Conservation (phyloP, 1,284 basidiomycete species). For the Rhodotorula sp. region DNA sequence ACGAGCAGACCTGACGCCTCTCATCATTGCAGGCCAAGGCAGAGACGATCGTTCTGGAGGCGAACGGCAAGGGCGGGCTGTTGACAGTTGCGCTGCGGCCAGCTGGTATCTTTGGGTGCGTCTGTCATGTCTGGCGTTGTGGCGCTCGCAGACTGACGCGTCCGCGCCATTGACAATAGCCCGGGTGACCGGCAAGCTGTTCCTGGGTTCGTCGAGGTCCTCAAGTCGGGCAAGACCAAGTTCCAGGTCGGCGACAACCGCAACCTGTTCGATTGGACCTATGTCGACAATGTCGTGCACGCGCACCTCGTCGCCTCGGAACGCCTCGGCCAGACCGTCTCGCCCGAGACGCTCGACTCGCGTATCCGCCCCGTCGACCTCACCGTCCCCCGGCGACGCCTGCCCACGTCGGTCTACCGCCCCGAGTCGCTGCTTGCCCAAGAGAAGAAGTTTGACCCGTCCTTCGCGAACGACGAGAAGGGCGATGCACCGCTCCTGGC, state of each 20-base stretch:
- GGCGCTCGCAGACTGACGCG: background rate
- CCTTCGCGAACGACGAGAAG: slow-evolving; percentile 26
- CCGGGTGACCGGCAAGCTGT: slow-evolving; percentile 90
- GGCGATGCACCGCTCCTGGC: slow-evolving; percentile 63
- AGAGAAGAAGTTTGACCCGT: slow-evolving; percentile 58
- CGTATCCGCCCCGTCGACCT: slow-evolving; percentile 62
- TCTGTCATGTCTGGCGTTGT: background rate
- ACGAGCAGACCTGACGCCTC: background rate
- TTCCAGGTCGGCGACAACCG: slow-evolving; percentile 93
- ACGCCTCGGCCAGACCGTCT: slow-evolving; percentile 61
- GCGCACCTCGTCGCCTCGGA: slow-evolving; percentile 95
- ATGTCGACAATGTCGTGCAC: slow-evolving; percentile 92
- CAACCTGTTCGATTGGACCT: slow-evolving; percentile 97
- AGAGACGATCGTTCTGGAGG: slow-evolving; percentile 77
- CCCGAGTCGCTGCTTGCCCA: slow-evolving; percentile 24
- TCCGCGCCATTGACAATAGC: slow-evolving; percentile 52
- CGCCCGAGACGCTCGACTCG: slow-evolving; percentile 56
- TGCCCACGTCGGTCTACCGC: slow-evolving; percentile 43
- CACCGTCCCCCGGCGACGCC: slow-evolving; percentile 36
- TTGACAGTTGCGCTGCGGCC: slow-evolving; percentile 88
- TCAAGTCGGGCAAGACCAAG: slow-evolving; percentile 78
- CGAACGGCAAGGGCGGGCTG: slow-evolving; percentile 79
- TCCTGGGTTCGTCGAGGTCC: slow-evolving; percentile 75
- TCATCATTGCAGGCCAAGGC: slow-evolving; percentile 62
- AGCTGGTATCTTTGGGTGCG: slow-evolving; percentile 92